These are phyloP conservation scores for Pseudonitzschia delicatissima DNA, from an alignment of 108 stramenopile species.

Conservation along the genomic window DNA sequence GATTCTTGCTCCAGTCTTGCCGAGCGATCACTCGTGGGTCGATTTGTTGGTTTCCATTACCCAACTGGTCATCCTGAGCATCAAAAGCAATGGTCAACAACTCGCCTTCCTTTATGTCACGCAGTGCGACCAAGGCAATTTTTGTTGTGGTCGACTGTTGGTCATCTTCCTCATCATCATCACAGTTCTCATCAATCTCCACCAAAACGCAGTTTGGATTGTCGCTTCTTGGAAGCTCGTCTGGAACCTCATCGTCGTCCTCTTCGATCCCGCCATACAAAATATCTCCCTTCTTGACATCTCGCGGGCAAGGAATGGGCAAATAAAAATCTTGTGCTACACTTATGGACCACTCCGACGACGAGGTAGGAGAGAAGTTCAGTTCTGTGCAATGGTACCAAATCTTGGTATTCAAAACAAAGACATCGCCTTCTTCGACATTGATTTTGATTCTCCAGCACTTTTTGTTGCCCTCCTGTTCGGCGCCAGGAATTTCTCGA, in stretches of 20 bases:
- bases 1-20: neutral
- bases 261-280: slow-evolving; percentile 7
- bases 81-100: slow-evolving; percentile 8
- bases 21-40: slow-evolving; percentile 15
- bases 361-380: neutral
- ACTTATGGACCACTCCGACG: slow-evolving; percentile 16
- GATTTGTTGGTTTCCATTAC: slow-evolving; percentile 8
- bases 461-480: neutral
- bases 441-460: slow-evolving; percentile 8
- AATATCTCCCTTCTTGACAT: neutral
- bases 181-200: neutral
- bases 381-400: slow-evolving; percentile 33
- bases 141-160: neutral
- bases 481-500: no score
- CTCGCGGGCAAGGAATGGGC: slow-evolving; percentile 10
- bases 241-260: neutral
- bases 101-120: slow-evolving; percentile 11
- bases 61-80: slow-evolving; percentile 2
- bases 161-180: neutral
- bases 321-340: slow-evolving; percentile 25
- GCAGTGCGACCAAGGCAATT: slow-evolving; percentile 1
- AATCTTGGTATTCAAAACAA: slow-evolving; percentile 20
- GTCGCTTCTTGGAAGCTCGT: slow-evolving; percentile 2
- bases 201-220: slow-evolving; percentile 5
- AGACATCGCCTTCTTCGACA: slow-evolving; percentile 24